These are phyloP conservation scores for Globisporangium rhizosaccharum DNA, from an alignment of 352 stramenopile species.

Conservation along the genomic window DNA sequence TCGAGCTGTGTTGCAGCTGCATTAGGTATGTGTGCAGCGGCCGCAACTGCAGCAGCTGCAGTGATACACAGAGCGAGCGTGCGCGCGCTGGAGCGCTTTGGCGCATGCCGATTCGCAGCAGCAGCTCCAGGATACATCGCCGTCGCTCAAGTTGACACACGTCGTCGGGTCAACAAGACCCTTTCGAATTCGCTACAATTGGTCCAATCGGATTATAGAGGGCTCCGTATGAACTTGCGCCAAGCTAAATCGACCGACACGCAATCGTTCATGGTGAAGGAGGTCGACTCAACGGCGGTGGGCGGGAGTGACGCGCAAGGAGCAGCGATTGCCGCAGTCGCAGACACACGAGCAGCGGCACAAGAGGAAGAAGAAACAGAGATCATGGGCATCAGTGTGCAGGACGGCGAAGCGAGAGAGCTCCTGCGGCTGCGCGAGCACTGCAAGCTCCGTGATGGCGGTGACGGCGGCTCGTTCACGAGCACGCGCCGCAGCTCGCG, in stretches of 20 bases:
- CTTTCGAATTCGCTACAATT: background rate
- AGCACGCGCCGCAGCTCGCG: constrained; percentile 11
- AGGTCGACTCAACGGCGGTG: no score
- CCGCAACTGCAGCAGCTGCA: constrained; percentile 8
- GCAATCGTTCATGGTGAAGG: no score
- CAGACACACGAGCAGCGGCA: background rate
- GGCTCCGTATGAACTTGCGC: no score
- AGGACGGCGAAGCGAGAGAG: constrained; percentile 53
- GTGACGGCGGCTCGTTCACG: constrained; percentile 2
- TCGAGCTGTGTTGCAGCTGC: background rate
- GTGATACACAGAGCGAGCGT: background rate
- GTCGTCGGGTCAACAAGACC: background rate
- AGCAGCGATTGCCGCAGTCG: no score
- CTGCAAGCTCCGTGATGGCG: constrained; percentile 9
- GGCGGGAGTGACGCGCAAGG: no score
- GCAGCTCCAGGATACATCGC: background rate
- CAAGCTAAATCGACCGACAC: no score
- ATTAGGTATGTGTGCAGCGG: background rate
- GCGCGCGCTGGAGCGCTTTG: background rate
- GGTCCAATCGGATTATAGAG: no score
- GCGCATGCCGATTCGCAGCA: background rate
- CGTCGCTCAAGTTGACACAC: no score
- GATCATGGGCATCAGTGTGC: background rate
- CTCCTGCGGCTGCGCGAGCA: constrained; percentile 46
- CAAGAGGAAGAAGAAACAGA: background rate